Conservation (phyloP, 83 land plant species). For the Picea mariana region DNA sequence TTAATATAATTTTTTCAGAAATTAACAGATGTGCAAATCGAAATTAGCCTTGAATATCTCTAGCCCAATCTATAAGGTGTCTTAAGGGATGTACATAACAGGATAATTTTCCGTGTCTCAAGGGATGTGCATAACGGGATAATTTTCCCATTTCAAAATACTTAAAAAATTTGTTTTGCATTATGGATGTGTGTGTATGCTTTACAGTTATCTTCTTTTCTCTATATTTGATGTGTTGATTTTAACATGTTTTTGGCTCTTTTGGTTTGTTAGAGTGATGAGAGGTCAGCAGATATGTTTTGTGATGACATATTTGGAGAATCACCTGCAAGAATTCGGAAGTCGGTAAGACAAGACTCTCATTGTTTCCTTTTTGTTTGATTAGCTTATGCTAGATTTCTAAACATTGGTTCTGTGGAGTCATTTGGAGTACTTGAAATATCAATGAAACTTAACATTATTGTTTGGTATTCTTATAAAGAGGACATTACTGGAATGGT, state of each 20-base stretch:
- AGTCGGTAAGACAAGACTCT: conserved; percentile 43
- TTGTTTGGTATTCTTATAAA: too few relatives aligned
- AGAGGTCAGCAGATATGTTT: conserved; percentile 73
- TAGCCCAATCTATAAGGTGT: too few relatives aligned
- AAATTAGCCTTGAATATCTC: too few relatives aligned
- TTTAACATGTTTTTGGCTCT: neutral
- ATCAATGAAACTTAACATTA: too few relatives aligned
- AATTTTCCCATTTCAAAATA: too few relatives aligned
- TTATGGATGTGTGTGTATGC: neutral
- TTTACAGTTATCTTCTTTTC: neutral
- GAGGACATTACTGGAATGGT: neutral
- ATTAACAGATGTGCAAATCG: too few relatives aligned
- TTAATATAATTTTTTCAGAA: too few relatives aligned
- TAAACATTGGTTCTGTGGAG: neutral
- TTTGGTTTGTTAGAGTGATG: conserved; percentile 73
- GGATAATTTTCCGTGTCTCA: too few relatives aligned
- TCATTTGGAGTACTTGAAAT: neutral
- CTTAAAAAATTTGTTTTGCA: neutral
- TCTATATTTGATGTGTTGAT: neutral
- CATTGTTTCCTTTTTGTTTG: neutral
- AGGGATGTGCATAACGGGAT: neutral
- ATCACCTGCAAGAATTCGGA: conserved; percentile 85
- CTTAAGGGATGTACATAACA: neutral
- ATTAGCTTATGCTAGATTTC: neutral
- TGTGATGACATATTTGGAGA: conserved; percentile 99